Base-by-base conservation (phyloP, 2,329 filamentous ascomycete species). In the Calonectria honghensis region DNA sequence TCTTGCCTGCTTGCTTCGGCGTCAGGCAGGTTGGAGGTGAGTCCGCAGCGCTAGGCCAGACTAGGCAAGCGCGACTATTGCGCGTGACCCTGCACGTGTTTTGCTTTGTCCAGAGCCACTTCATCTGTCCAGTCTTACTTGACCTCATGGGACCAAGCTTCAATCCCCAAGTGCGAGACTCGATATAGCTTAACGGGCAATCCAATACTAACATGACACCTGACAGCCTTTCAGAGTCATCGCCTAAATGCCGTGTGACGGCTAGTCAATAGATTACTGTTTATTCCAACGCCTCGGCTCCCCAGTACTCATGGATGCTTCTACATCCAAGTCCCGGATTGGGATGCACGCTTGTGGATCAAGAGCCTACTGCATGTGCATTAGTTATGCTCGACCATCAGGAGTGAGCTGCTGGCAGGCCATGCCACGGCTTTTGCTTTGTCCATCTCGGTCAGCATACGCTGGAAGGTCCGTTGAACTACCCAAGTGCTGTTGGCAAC, bases 41-140 rank as follows among this genome's bases (percentile, higher is more conserved):
- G 48, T 31, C 73, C n/a, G 20, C 4, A 24, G 65, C 69, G 31
- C 73, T 72, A 75, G 51, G 13, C 69, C 48, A 18, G 10, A 67
- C 13, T 14, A 2, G 51, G 59, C 16, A 75, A 72, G 65, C 29
- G 24, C 10, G 29, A 5, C 20, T 14, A 14, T 29, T 37, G 37
- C 73, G 65, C 69, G 73, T 75, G 73, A 75, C 65, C 61, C 24
- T 74, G 32, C 72, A 74, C 72, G 72, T 74, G 72, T 29, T 45
- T 63, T 67, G 41, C 63, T 71, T 70, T 74, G 50, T 48, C 18
- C 35, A 45, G 57, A 18, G 24, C 39, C 27, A 45, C 20, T 32
- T 63, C 57, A 63, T 14, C 14, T 20, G 2, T 39, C 9, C n/a
- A 24, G 5, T n/a, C 14, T 31, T 63, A 24, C 32, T n/a, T 39